These are phyloP conservation scores for Lodderomyces orthopsilosis DNA, from an alignment of 1,139 yeast genomes.

Conservation along the genomic window DNA sequence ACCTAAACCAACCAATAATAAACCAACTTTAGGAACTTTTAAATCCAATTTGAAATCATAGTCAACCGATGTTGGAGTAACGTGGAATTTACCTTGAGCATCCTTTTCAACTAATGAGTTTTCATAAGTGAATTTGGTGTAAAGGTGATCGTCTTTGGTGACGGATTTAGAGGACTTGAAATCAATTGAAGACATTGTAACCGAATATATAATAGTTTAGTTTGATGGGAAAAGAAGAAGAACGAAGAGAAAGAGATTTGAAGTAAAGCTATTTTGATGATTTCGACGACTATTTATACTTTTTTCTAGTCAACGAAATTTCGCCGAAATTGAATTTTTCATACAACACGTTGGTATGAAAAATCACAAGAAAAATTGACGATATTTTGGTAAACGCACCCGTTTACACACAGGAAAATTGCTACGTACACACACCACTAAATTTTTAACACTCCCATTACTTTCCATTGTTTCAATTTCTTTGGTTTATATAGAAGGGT, in stretches of 20 bases:
- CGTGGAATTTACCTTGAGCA: constrained; percentile 56
- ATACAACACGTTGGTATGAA: not conserved
- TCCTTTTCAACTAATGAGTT: constrained; percentile 38
- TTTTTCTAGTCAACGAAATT: not conserved
- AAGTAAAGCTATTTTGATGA: not conserved
- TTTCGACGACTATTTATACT: constrained; percentile 2
- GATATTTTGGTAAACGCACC: no score
- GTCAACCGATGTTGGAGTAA: constrained; percentile 69
- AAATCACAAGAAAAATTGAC: constrained; percentile 2
- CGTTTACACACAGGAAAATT: no score
- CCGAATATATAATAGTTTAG: not conserved
- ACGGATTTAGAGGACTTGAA: constrained; percentile 63
- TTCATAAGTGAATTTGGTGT: constrained; percentile 60
- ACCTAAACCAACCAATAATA: constrained; percentile 90
- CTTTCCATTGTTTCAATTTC: no score
- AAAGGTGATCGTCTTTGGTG: constrained; percentile 57
- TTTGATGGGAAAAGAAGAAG: constrained; percentile 1
- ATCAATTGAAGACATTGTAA: constrained; percentile 34
- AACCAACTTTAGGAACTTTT: constrained; percentile 81
- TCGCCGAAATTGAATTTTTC: not conserved
- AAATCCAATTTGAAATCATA: constrained; percentile 86
- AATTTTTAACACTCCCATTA: no score
- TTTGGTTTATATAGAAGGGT: no score
- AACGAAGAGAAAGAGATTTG: not conserved
- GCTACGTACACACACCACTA: no score